Conservation (phyloP, 2,329 filamentous ascomycete species). For the Ophiostoma quercus region DNA sequence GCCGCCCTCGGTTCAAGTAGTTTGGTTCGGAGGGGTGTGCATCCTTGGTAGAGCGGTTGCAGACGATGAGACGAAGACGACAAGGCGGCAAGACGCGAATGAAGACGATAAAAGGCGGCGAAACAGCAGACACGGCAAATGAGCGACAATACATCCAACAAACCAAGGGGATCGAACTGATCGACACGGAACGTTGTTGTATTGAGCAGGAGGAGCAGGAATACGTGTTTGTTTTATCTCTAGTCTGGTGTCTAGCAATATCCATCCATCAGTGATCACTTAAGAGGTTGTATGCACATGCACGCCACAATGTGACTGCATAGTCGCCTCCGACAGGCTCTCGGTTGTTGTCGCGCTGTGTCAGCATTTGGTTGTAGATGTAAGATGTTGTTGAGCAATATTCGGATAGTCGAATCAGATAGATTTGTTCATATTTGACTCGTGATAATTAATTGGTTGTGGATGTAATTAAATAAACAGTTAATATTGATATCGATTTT, state of each 20-base stretch:
- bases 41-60: background rate
- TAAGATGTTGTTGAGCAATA: background rate
- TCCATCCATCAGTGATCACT: background rate
- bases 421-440: background rate
- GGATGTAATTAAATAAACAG: too few relatives aligned
- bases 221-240: background rate
- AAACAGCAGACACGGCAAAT: background rate
- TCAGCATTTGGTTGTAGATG: background rate
- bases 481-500: too few relatives aligned
- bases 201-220: background rate
- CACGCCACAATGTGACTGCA: constrained; percentile 14
- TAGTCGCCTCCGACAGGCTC: constrained; percentile 10
- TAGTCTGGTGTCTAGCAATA: background rate
- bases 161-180: background rate
- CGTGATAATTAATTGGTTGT: too few relatives aligned
- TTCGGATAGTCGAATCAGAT: background rate
- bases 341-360: constrained; percentile 9
- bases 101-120: background rate
- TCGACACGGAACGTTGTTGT: background rate
- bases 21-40: background rate
- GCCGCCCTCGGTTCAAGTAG: background rate
- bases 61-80: background rate
- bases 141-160: background rate
- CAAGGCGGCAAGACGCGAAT: background rate
- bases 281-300: background rate